Percentiles rank a stretch among this genome's conserved stretches.
Evolutionary conservation across 768 basidiomycete species (phyloP).

Genomic region (Amanita exitialis): DNA sequence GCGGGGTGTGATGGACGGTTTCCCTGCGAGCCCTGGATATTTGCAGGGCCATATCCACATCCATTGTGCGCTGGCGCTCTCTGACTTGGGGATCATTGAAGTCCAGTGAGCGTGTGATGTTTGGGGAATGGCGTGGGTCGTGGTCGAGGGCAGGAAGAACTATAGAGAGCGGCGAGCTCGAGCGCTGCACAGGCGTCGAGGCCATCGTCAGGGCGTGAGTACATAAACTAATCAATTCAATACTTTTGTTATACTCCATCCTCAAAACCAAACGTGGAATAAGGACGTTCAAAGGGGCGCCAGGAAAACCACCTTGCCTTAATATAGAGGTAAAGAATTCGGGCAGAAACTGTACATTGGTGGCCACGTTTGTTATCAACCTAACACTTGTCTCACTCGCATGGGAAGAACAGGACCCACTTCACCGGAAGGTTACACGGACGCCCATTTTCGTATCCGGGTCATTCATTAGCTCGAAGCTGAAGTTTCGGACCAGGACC

Average conservation of each 20-base stretch:
- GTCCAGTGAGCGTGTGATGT: slow-evolving; percentile 51
- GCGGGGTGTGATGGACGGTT: slow-evolving; percentile 33
- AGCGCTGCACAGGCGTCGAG: slow-evolving; percentile 16
- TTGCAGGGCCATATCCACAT: slow-evolving; percentile 86
- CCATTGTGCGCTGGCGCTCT: slow-evolving; percentile 89
- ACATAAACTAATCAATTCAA: neutral
- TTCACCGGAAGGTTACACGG: no score
- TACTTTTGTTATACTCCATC: neutral
- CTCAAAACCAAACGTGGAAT: no score
- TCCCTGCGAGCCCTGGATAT: slow-evolving; percentile 64
- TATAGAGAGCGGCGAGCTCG: slow-evolving; percentile 35
- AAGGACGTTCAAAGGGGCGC: no score
- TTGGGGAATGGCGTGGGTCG: slow-evolving; percentile 50
- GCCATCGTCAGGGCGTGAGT: slow-evolving; percentile 19
- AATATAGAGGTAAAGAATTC: no score
- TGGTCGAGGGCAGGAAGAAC: slow-evolving; percentile 24
- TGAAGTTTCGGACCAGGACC: no score
- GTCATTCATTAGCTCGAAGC: no score
- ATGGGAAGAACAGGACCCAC: neutral
- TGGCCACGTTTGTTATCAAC: neutral
- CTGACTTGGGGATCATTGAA: slow-evolving; percentile 63
- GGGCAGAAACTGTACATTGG: no score
- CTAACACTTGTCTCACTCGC: neutral
- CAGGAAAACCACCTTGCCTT: no score
- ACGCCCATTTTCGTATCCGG: no score